Evolutionary conservation across 768 basidiomycete genomes (phyloP).

Genomic region (Termitomyces sp.): DNA sequence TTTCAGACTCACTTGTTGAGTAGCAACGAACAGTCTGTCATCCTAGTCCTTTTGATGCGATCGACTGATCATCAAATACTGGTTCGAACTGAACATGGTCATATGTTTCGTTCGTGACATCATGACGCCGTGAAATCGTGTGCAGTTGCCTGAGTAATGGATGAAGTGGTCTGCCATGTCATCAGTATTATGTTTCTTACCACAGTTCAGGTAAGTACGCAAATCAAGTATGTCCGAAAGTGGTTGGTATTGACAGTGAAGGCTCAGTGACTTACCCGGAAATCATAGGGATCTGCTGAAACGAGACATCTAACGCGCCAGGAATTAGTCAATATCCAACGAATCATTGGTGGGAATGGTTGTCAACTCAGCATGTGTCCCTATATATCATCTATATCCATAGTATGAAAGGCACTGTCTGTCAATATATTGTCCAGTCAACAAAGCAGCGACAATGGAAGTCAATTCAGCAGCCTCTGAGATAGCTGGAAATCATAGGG

Average conservation of each 20-base stretch:
- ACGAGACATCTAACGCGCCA: too few species aligned
- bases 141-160: too few species aligned
- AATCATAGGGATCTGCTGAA: background rate
- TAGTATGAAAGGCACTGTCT: background rate
- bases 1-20: background rate
- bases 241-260: background rate
- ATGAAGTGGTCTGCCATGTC: too few species aligned
- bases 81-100: too few species aligned
- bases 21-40: slow-evolving; percentile 15
- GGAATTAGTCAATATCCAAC: background rate
- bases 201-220: background rate
- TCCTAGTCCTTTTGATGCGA: background rate
- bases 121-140: too few species aligned
- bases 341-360: background rate
- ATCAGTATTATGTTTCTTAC: background rate
- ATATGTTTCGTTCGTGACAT: too few species aligned
- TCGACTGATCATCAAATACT: background rate
- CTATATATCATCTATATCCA: background rate
- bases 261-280: too few species aligned
- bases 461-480: background rate
- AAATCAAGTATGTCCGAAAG: background rate
- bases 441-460: too few species aligned
- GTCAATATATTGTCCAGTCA: background rate
- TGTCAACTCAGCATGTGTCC: background rate
- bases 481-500: background rate